Conservation (phyloP, 2,329 filamentous ascomycete genomes). For the Gliomastix tumulicola region DNA sequence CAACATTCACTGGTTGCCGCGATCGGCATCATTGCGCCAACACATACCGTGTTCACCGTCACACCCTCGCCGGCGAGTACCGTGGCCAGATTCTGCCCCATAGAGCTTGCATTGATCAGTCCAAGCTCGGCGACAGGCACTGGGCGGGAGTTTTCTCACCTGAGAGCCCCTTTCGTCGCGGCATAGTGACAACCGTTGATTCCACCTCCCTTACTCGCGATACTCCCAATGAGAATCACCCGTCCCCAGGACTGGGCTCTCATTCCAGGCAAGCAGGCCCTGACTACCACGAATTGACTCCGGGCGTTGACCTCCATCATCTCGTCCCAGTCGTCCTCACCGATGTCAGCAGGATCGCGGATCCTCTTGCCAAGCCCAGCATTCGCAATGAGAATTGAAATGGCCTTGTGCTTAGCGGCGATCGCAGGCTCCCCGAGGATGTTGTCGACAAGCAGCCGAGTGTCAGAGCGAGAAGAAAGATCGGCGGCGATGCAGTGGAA, state of each 20-base stretch:
- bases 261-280: constrained; percentile 56
- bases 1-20: no score
- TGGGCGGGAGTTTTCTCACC: constrained; percentile 18
- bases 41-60: constrained; percentile 52
- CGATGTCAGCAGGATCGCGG: constrained; percentile 20
- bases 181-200: constrained; percentile 58
- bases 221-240: constrained; percentile 57
- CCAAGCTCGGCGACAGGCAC: constrained; percentile 14
- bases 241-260: constrained; percentile 52
- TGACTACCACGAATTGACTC: constrained; percentile 54
- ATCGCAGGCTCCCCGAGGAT: constrained; percentile 10
- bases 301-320: constrained; percentile 48
- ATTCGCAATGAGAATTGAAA: constrained; percentile 23
- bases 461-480: constrained; percentile 16
- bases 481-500: constrained; percentile 18
- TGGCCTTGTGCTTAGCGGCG: constrained; percentile 13
- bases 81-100: constrained; percentile 58
- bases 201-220: constrained; percentile 55
- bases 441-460: constrained; percentile 12
- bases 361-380: constrained; percentile 23
- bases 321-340: constrained; percentile 26
- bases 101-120: constrained; percentile 35
- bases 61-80: constrained; percentile 54
- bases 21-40: constrained; percentile 15
- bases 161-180: constrained; percentile 53